Percentiles rank a stretch among this genome's conserved stretches.
These are phyloP conservation scores for Platanthera guangdongensis DNA, from an alignment of 106 monocot species.

Conservation along the genomic window DNA sequence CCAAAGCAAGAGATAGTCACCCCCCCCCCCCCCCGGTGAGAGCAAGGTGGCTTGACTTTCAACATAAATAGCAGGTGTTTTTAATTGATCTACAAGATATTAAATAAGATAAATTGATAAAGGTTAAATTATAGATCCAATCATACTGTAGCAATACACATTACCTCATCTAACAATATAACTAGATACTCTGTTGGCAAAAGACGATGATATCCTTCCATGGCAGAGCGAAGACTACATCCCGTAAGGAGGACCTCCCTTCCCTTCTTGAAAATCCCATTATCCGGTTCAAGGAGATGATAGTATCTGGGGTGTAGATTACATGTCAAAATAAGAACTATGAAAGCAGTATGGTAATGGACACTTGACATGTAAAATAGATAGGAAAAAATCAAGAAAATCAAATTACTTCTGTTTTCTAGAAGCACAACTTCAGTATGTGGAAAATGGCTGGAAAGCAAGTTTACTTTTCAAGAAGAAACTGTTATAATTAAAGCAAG, in stretches of 20 bases:
- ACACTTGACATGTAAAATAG: too few relatives aligned
- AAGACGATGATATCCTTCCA: slow-evolving; percentile 67
- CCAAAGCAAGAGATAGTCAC: too few relatives aligned
- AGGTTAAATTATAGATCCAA: neutral
- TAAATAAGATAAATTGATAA: neutral
- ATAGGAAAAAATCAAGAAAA: neutral
- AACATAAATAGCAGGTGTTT: neutral
- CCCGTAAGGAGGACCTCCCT: slow-evolving; percentile 85
- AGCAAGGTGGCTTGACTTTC: too few relatives aligned
- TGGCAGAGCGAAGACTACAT: slow-evolving; percentile 69
- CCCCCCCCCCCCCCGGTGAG: too few relatives aligned
- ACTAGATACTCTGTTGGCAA: slow-evolving; percentile 90
- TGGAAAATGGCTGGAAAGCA: neutral
- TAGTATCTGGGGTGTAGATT: slow-evolving; percentile 43
- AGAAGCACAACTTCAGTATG: neutral
- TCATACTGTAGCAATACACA: neutral
- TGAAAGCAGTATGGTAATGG: neutral
- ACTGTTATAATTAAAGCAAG: neutral
- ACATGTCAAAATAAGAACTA: neutral
- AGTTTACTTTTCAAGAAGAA: neutral
- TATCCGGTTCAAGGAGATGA: slow-evolving; percentile 47
- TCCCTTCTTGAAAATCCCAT: slow-evolving; percentile 88
- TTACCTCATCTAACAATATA: slow-evolving; percentile 90
- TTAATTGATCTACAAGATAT: neutral
- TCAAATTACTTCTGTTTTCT: neutral